Conservation (phyloP, 1,284 basidiomycete genomes). For the Leccinum solheimii region DNA sequence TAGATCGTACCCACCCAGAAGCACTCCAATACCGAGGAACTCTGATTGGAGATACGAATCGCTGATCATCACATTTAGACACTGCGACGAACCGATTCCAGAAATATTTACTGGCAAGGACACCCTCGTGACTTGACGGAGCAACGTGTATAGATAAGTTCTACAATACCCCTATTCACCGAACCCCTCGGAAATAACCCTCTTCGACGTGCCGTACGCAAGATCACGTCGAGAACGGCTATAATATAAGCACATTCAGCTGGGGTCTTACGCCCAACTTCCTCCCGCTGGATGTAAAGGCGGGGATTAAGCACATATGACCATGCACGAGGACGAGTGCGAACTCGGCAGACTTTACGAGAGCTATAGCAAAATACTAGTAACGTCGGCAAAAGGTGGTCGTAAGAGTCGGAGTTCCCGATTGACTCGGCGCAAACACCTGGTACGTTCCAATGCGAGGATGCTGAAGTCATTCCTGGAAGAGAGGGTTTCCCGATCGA, state of each 20-base stretch:
- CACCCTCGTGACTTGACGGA: not conserved
- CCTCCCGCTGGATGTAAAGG: slow-evolving; percentile 56
- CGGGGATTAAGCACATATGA: not conserved
- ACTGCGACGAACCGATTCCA: not conserved
- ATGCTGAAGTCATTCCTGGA: not conserved
- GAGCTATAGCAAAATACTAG: not conserved
- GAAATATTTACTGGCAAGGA: not conserved
- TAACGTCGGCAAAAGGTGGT: not conserved
- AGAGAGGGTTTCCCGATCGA: not conserved
- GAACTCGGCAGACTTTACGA: not conserved
- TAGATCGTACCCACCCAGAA: too few relatives aligned
- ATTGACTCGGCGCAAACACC: not conserved
- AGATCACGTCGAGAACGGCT: not conserved
- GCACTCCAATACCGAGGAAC: not conserved
- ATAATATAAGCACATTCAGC: slow-evolving; percentile 10
- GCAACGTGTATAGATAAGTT: not conserved
- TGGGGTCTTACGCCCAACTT: slow-evolving; percentile 66
- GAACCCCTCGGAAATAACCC: slow-evolving; percentile 33
- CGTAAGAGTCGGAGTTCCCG: slow-evolving; percentile 44
- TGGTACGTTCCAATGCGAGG: not conserved
- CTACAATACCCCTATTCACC: slow-evolving; percentile 38
- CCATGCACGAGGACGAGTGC: not conserved
- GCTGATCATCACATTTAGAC: not conserved
- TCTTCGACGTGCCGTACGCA: slow-evolving; percentile 2
- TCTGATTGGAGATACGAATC: not conserved